phyloP scores from a whole-genome alignment of 1,139 yeast species.

The Taphrina wiesneri region DNA sequence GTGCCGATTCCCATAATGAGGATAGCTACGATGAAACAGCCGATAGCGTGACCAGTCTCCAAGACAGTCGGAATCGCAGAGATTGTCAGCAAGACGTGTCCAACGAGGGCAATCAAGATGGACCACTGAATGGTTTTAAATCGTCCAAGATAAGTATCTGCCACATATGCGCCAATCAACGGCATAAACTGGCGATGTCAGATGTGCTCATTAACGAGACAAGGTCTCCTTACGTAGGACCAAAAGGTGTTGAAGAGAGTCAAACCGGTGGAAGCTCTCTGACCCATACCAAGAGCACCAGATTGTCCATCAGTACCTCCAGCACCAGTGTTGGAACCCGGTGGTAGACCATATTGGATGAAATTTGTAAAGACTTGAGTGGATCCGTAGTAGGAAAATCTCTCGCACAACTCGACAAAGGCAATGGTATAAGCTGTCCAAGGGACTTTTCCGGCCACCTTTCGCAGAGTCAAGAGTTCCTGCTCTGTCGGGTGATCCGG shows the following conservation, averaged over 20 bases:
- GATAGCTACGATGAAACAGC: slow-evolving; percentile 60
- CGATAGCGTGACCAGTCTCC: slow-evolving; percentile 51
- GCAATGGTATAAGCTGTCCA: slow-evolving; percentile 69
- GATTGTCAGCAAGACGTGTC: slow-evolving; percentile 62
- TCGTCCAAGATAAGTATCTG: slow-evolving; percentile 76
- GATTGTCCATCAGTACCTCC: slow-evolving; percentile 30
- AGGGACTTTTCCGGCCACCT: slow-evolving; percentile 51
- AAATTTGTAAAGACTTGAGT: slow-evolving; percentile 69
- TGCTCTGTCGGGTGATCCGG: slow-evolving; percentile 47
- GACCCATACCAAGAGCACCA: slow-evolving; percentile 67
- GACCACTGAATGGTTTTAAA: slow-evolving; percentile 67
- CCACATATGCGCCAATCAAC: slow-evolving; percentile 70
- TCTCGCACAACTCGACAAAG: slow-evolving; percentile 74
- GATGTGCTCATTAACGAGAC: not conserved
- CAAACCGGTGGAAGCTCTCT: slow-evolving; percentile 70
- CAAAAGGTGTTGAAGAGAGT: slow-evolving; percentile 80
- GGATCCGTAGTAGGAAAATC: slow-evolving; percentile 77
- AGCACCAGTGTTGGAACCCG: slow-evolving; percentile 34
- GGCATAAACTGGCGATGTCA: slow-evolving; percentile 56
- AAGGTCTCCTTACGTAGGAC: slow-evolving; percentile 55
- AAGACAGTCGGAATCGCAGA: slow-evolving; percentile 71
- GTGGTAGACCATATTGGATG: slow-evolving; percentile 53
- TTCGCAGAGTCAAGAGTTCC: slow-evolving; percentile 53
- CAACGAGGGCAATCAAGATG: slow-evolving; percentile 60
- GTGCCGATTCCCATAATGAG: slow-evolving; percentile 73